Base-by-base conservation (phyloP, 129 eudicot genomes). In the Sambucus nigra region DNA sequence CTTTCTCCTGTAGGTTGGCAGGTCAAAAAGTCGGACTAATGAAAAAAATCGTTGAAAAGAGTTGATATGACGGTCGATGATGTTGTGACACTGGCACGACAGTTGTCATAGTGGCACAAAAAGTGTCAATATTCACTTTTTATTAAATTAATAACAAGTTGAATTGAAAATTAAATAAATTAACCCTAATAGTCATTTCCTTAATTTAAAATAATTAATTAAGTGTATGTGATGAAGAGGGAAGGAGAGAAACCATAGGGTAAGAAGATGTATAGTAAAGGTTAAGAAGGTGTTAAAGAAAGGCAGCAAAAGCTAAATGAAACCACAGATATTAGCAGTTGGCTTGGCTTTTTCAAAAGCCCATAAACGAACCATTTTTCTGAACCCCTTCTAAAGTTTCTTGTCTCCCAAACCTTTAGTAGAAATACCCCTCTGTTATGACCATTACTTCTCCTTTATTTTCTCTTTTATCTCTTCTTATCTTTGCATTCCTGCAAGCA, bases 281-380 rank as follows among this genome's bases (percentile, higher is more conserved):
- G 57, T 40, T 64, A 64, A 69, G 27, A 60, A 53, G 53, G 28
- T 57, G 71, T 24, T n/a, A n/a, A 46, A 64, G 65, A 54, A 61
- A 23, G 5, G 1, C 7, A 28, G 18, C 12, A 58, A 57, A 32
- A 44, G 26, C 41, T 22, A 48, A 38, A 57, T 35, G 28, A 49
- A 59, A 46, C 10, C 23, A 51, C 5, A 10, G 4, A 39, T 27
- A 7, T 15, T 25, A 45, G 21, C 60, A 60, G 73, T 47, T 67
- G 66, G 66, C 53, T 66, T 44, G 68, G 68, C 60, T 48, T 52
- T 71, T 71, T 64, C 74, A 69, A 68, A 53, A 50, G 32, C 51
- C 72, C 72, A 31, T 29, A 60, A 60, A 60, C 33, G 28, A 48
- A 40, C 70, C 59, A 42, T 48, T 57, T 39, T 61, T 51, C 63